Evolutionary conservation across 2,329 filamentous ascomycete genomes (phyloP), one percentile per base, ranked within the genome.

Genomic region (Eutypa lata): DNA sequence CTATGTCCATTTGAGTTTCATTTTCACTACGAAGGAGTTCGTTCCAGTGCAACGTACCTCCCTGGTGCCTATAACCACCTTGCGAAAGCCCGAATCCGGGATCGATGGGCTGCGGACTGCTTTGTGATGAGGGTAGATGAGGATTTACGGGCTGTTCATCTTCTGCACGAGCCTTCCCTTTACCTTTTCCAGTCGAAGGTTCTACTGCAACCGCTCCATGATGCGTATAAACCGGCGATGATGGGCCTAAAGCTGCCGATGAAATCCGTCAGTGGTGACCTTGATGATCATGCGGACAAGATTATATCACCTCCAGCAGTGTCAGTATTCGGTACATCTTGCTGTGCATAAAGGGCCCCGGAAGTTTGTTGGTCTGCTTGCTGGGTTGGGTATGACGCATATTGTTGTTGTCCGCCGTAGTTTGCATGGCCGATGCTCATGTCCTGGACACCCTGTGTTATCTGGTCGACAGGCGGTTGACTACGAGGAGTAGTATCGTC

Each of bases 401-500:
- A 47, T 38, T 49, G 53, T 42, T 54, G 52, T 21, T 47, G 37
- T 28, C 45, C 49, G 26, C 50, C 52, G 28, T 64, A 61, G 35
- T 28, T 44, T n/a, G 47, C 48, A 38, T 56, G 52, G 45, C 51
- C 53, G 46, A 65, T 53, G 38, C 40, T 52, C 7, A 65, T 50
- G 28, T 53, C 51, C 33, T 49, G 52, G 47, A 66, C 52, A 7
- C 53, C 49, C 7, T 56, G 43, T 24, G 61, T 54, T 38, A 65
- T 50, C 40, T 52, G 47, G 45, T 58, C 51, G 45, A 60, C 57
- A n/a, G n/a, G n/a, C 47, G 52, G 56, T 44, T 45, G 55, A 28
- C 61, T 59, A 48, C 63, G 63, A 51, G 63, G 62, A 43, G 58
- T 53, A 28, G 56, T 58, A 33, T 64, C 54, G 37, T 63, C 56